Base-by-base conservation (phyloP, 169 alveolate species). In the Plasmodium reichenowi region DNA sequence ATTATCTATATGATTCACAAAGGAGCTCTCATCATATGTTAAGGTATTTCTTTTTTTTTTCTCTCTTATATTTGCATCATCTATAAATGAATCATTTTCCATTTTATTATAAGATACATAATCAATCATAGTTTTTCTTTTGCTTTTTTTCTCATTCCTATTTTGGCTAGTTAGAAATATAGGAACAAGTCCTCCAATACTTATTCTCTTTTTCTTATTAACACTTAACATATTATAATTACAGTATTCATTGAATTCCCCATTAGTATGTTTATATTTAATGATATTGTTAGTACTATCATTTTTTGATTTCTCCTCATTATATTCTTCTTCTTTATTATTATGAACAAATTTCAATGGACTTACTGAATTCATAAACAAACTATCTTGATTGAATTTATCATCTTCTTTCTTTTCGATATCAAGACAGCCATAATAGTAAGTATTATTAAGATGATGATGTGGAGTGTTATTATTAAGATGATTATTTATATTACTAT, bases 171-270 rank as follows among this genome's bases (percentile, higher is more conserved):
- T 86, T 86, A 86, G 32, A 72, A 86, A 72, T 43, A 86, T 54
- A 73, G 92, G 92, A 47, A 72, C 22, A 22, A 86, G 20, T 12
- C 92, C 92, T 8, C 92, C 92, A 32, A 86, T 86, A 54, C 92
- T 86, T 60, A 86, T 59, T 54, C 92, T 71, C 20, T 86, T 86
- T 64, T 67, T 86, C 47, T 86, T 86, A 62, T 72, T 86, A 20
- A 71, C 20, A 86, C 68, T 72, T 15, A 15, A 20, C 15, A 72
- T 9, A 43, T 83, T 29, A 74, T 62, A 45, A 20, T 43, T 48
- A 10, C 32, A 43, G 26, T 3, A 2, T 45, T 70, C 15, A 6
- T 20, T 22, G 13, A 6, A 12, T 15, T 74, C 74, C 6, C 8
- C 50, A 78, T 22, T 12, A 29, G 8, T 8, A 8, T 32, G 10